Base-by-base conservation (phyloP, 2,329 filamentous ascomycete species). In the Zymoseptoria ardabiliae region DNA sequence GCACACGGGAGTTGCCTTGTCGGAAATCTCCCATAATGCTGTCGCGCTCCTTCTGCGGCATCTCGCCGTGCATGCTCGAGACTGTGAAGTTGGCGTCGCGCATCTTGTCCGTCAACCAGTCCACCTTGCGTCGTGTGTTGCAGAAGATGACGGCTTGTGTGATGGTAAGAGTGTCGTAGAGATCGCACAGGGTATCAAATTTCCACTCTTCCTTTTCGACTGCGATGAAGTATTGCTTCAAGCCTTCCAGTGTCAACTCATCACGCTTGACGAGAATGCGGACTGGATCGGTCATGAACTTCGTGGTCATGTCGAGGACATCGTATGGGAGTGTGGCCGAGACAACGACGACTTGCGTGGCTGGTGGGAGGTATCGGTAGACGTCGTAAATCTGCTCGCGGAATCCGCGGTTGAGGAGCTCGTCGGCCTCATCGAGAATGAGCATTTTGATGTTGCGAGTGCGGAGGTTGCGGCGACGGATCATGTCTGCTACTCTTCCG, bases 161-260 rank as follows among this genome's bases (percentile, higher is more conserved):
- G 72, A 99, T 97, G 58, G 94, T 99, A 51, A 99, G 84, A 11
- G 94, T 97, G 75, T 99, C 94, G 82, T 99, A 99, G 59, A 99
- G 87, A 78, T 99, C 94, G 76, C 91, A 97, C 4, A 99, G 86
- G 2, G 94, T 99, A 75, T 99, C 94, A 69, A 99, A 96, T 77
- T 99, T 99, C 94, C 94, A 99, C 74, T 97, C 94, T 76, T 99
- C 94, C 81, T 97, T 97, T 77, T 99, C 94, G 20, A 97, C 94
- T 1, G 94, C 94, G 70, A 99, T 97, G 74, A 97, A 99, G 81
- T 97, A 99, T 76, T 99, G 94, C 80, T 97, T 97, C 55, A 99
- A 82, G 59, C 94, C 94, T 78, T 97, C 94, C 55, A 99, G 85
- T 2, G 94, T 99, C 81, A 99, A 79, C 75, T 99, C 94, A 76